These are phyloP conservation scores for Aphanomyces astaci DNA, from an alignment of 352 stramenopile species.

Conservation along the genomic window DNA sequence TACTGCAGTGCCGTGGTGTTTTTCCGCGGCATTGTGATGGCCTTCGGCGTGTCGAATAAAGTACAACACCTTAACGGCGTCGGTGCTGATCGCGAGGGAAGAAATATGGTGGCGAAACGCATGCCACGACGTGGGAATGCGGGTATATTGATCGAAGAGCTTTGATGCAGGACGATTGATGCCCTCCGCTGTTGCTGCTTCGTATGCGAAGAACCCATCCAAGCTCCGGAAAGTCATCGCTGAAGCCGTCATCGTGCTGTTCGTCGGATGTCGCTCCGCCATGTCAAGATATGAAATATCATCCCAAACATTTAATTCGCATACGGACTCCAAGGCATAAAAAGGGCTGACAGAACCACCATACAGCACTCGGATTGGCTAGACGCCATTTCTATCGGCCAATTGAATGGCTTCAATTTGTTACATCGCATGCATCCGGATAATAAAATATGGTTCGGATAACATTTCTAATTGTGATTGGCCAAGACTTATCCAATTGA, in stretches of 20 bases:
- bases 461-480: not conserved
- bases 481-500: slow-evolving; percentile 7
- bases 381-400: not conserved
- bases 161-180: not conserved
- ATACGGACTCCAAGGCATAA: not conserved
- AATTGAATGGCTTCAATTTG: not conserved
- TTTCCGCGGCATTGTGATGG: slow-evolving; percentile 55
- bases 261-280: too few species aligned
- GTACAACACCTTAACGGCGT: slow-evolving; percentile 57
- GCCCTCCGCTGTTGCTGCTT: not conserved
- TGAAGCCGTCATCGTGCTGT: too few species aligned
- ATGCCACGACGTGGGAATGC: slow-evolving; percentile 1
- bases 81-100: not conserved
- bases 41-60: slow-evolving; percentile 66
- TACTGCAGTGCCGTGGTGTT: slow-evolving; percentile 35
- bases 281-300: too few species aligned
- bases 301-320: not conserved
- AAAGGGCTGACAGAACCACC: not conserved
- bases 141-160: slow-evolving; percentile 15
- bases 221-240: not conserved
- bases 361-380: not conserved
- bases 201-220: slow-evolving; percentile 1
- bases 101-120: not conserved
- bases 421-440: slow-evolving; percentile 5
- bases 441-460: not conserved